phyloP scores from a whole-genome alignment of 306 rosid genomes.

The Malus asiatica region DNA sequence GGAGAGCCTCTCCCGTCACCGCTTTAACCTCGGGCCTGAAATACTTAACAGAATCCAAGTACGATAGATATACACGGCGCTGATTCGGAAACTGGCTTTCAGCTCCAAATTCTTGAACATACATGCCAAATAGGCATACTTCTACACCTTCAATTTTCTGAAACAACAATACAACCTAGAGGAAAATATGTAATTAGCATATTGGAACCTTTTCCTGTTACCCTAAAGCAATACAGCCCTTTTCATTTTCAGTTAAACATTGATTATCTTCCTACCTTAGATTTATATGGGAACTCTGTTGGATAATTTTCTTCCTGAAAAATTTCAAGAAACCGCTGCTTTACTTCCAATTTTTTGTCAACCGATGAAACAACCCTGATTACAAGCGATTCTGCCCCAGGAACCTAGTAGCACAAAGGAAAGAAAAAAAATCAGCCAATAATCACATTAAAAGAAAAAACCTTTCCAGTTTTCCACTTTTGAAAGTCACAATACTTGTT shows the following conservation, averaged over 20 bases:
- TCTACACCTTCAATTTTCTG: slow-evolving; percentile 98
- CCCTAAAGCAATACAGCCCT: not conserved
- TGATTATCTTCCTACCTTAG: slow-evolving; percentile 51
- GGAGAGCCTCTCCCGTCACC: slow-evolving; percentile 89
- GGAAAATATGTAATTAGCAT: slow-evolving; percentile 3
- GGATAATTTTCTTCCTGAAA: slow-evolving; percentile 97
- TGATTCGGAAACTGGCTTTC: slow-evolving; percentile 86
- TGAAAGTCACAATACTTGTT: not conserved
- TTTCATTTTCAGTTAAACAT: not conserved
- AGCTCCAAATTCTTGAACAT: slow-evolving; percentile 97
- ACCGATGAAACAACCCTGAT: slow-evolving; percentile 93
- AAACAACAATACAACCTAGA: slow-evolving; percentile 81
- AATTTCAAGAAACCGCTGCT: slow-evolving; percentile 84
- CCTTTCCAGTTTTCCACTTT: not conserved
- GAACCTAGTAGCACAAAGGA: slow-evolving; percentile 48
- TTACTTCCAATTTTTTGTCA: slow-evolving; percentile 95
- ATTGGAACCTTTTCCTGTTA: not conserved
- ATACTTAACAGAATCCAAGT: slow-evolving; percentile 95
- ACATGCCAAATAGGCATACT: slow-evolving; percentile 98
- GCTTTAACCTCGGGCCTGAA: slow-evolving; percentile 91
- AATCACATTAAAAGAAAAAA: not conserved
- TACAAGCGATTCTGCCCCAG: slow-evolving; percentile 85
- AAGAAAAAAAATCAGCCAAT: slow-evolving; percentile 1
- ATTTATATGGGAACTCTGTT: slow-evolving; percentile 87
- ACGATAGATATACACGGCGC: slow-evolving; percentile 95